A percentile compares a stretch with the other conserved stretches of the same genome.
phyloP scores from a whole-genome alignment of 2,329 filamentous ascomycete genomes.

The Arthrobotrys pseudoclavata region DNA sequence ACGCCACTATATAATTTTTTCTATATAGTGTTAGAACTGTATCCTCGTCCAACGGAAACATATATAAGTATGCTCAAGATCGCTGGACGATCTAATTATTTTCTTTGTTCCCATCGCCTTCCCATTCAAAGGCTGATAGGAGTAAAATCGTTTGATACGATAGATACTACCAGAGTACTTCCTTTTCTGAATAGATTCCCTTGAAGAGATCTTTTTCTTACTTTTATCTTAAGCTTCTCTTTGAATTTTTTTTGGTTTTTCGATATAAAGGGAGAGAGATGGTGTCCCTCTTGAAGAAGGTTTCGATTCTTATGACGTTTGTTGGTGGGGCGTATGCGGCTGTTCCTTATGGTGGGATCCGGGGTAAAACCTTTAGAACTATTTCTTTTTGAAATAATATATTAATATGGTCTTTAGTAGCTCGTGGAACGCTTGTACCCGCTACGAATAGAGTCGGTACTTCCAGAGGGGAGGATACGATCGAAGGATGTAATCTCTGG shows the following conservation, averaged over 20 bases:
- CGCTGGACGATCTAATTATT: background rate
- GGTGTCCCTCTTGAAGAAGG: background rate
- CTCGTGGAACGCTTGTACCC: background rate
- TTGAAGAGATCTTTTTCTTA: background rate
- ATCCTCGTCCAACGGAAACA: background rate
- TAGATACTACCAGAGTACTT: background rate
- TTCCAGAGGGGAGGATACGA: background rate
- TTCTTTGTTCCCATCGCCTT: background rate
- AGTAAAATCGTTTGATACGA: constrained; percentile 1
- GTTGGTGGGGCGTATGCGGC: background rate
- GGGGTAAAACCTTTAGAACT: constrained; percentile 2
- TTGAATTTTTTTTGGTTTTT: background rate
- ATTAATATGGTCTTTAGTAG: background rate
- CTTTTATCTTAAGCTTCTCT: background rate
- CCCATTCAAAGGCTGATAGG: background rate
- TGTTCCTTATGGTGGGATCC: constrained; percentile 6
- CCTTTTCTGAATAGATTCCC: background rate
- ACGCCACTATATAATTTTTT: background rate
- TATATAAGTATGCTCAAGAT: constrained; percentile 7
- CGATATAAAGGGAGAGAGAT: background rate
- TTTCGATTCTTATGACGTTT: constrained; percentile 25
- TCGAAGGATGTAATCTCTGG: constrained; percentile 26
- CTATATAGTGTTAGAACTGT: background rate
- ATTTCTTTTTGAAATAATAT: background rate
- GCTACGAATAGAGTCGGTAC: background rate